phyloP scores from a whole-genome alignment of 345 rosid species.

The Raphanus raphanistrum region DNA sequence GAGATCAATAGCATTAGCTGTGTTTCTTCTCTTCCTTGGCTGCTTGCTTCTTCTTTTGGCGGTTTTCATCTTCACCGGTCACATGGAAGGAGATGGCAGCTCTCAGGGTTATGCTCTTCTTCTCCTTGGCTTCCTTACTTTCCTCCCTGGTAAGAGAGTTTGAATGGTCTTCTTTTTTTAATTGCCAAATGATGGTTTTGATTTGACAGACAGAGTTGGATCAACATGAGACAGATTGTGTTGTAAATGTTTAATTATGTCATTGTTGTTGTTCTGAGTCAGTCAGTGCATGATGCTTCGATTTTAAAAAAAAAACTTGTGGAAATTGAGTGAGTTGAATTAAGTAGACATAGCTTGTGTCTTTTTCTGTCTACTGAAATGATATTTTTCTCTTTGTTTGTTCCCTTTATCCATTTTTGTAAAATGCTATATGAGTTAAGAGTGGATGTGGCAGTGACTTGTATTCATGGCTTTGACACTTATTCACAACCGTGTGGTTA shows the following conservation, averaged over 20 bases:
- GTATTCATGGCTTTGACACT: conserved; percentile 4
- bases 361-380: background rate
- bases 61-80: conserved; percentile 72
- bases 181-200: background rate
- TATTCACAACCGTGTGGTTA: conserved; percentile 13
- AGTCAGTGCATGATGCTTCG: no score
- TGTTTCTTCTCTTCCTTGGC: conserved; percentile 68
- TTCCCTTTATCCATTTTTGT: background rate
- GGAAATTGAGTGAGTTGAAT: background rate
- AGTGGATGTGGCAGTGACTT: background rate
- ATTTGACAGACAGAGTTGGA: background rate
- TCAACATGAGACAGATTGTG: no score
- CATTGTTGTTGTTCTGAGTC: no score
- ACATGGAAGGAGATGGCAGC: conserved; percentile 75
- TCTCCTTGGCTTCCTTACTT: conserved; percentile 72
- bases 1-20: conserved; percentile 77
- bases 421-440: background rate
- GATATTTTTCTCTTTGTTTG: background rate
- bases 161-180: background rate
- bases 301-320: background rate
- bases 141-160: conserved; percentile 67
- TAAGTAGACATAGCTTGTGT: background rate
- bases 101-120: conserved; percentile 83
- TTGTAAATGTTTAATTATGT: no score
- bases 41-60: conserved; percentile 68